Evolutionary conservation across 441 rosid species (phyloP).

Genomic region (Rhodomyrtus psidioides): DNA sequence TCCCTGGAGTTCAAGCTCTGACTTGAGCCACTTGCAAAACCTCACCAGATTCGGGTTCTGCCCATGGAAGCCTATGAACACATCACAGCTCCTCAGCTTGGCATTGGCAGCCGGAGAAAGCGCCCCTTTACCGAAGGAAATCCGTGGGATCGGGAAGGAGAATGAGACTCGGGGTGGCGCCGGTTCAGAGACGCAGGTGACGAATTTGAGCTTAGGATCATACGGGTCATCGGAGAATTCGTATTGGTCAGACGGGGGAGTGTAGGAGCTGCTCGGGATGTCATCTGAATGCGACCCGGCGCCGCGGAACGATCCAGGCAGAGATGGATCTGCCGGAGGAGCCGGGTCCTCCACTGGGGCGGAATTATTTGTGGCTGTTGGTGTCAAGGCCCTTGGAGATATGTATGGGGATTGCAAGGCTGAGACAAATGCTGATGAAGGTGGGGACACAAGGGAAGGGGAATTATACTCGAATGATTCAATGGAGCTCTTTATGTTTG

Average conservation of each 20-base stretch:
- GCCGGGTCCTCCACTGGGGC: constrained; percentile 25
- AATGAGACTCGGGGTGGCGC: constrained; percentile 68
- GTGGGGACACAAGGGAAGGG: constrained; percentile 75
- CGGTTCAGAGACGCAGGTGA: constrained; percentile 53
- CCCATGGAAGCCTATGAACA: constrained; percentile 78
- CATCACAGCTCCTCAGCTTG: constrained; percentile 86
- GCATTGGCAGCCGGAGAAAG: constrained; percentile 64
- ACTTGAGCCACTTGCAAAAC: constrained; percentile 90
- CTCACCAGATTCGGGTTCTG: constrained; percentile 70
- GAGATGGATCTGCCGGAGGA: constrained; percentile 3
- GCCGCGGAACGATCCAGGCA: constrained; percentile 26
- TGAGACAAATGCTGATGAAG: constrained; percentile 95
- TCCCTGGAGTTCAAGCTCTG: constrained; percentile 91
- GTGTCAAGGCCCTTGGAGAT: constrained; percentile 65
- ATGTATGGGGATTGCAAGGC: constrained; percentile 92
- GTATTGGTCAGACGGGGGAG: constrained; percentile 76
- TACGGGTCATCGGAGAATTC: constrained; percentile 69
- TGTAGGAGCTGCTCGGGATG: constrained; percentile 83
- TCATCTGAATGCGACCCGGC: constrained; percentile 52
- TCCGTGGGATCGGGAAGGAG: constrained; percentile 82
- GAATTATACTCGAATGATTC: constrained; percentile 49
- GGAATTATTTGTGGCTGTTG: constrained; percentile 19
- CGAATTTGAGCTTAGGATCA: constrained; percentile 52
- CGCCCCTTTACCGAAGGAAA: constrained; percentile 67
- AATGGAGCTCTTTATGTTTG: constrained; percentile 34